Evolutionary conservation across 257 asterid genomes (phyloP).

Genomic region (Ajuga chamaepitys): DNA sequence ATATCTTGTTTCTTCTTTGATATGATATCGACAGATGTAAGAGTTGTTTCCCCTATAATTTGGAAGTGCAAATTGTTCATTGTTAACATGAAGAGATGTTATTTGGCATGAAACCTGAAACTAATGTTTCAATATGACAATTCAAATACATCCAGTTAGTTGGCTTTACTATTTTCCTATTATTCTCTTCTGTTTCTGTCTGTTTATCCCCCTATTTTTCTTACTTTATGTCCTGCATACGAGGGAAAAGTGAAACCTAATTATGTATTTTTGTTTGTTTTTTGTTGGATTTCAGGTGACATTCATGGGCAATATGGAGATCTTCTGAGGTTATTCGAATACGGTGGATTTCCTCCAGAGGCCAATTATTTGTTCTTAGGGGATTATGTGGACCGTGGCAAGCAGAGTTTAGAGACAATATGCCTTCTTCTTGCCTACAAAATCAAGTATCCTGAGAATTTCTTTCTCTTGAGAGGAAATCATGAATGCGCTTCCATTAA

Average conservation of each 20-base stretch:
- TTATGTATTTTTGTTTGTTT: neutral
- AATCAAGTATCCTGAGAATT: conserved; percentile 68
- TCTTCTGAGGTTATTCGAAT: conserved; percentile 64
- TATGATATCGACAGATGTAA: no score
- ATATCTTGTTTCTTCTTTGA: neutral
- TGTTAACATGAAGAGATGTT: neutral
- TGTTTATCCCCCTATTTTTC: neutral
- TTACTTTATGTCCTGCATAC: neutral
- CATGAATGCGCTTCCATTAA: conserved; percentile 73
- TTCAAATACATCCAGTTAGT: neutral
- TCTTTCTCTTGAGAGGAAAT: conserved; percentile 68
- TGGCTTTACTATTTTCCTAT: neutral
- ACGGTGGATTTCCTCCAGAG: conserved; percentile 73
- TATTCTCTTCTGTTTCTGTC: neutral
- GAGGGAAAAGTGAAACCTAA: neutral
- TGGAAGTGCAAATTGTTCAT: neutral
- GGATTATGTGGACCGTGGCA: conserved; percentile 75
- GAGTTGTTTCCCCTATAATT: neutral
- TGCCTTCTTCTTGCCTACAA: conserved; percentile 75
- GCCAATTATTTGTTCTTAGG: conserved; percentile 72
- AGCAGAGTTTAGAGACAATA: conserved; percentile 67
- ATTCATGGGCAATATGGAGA: conserved; percentile 73
- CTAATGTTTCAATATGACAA: neutral
- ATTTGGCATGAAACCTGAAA: neutral
- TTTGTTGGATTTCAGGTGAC: conserved; percentile 44